Evolutionary conservation across 441 rosid species (phyloP).

Genomic region (Melastoma candidum): DNA sequence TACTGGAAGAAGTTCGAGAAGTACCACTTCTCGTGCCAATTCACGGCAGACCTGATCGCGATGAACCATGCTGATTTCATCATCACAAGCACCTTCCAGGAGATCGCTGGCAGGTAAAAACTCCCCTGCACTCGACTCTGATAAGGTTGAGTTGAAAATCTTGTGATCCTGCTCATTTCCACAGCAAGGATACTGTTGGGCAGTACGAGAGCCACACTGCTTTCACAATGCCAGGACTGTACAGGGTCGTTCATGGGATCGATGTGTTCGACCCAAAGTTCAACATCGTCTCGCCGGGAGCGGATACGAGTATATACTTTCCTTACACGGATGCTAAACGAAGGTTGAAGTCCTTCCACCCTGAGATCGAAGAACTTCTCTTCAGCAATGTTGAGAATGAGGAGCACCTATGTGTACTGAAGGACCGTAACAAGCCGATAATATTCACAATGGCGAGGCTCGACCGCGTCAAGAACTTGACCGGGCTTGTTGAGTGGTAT

Average conservation of each 20-base stretch:
- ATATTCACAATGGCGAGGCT: slow-evolving; percentile 94
- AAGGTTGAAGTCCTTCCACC: slow-evolving; percentile 61
- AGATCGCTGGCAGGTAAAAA: slow-evolving; percentile 87
- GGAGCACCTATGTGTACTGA: slow-evolving; percentile 80
- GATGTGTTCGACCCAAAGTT: slow-evolving; percentile 90
- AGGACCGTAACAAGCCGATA: slow-evolving; percentile 70
- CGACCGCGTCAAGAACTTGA: slow-evolving; percentile 82
- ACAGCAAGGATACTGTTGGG: slow-evolving; percentile 93
- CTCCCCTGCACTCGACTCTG: neutral
- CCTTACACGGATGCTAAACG: slow-evolving; percentile 59
- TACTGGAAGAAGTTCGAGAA: slow-evolving; percentile 91
- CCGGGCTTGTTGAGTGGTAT: slow-evolving; percentile 91
- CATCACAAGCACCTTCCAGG: slow-evolving; percentile 96
- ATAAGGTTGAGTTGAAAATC: neutral
- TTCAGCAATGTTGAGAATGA: slow-evolving; percentile 73
- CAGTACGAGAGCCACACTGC: slow-evolving; percentile 97
- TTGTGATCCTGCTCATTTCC: neutral
- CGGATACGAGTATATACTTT: slow-evolving; percentile 79
- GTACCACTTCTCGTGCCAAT: slow-evolving; percentile 94
- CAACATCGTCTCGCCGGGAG: slow-evolving; percentile 97
- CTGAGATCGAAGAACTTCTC: slow-evolving; percentile 80
- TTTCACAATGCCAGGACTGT: slow-evolving; percentile 87
- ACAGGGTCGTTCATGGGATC: slow-evolving; percentile 90
- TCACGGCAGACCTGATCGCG: slow-evolving; percentile 86
- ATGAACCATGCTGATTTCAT: slow-evolving; percentile 97